Evolutionary conservation across 352 stramenopile genomes (phyloP).

Genomic region (Pythium phragmitis): DNA sequence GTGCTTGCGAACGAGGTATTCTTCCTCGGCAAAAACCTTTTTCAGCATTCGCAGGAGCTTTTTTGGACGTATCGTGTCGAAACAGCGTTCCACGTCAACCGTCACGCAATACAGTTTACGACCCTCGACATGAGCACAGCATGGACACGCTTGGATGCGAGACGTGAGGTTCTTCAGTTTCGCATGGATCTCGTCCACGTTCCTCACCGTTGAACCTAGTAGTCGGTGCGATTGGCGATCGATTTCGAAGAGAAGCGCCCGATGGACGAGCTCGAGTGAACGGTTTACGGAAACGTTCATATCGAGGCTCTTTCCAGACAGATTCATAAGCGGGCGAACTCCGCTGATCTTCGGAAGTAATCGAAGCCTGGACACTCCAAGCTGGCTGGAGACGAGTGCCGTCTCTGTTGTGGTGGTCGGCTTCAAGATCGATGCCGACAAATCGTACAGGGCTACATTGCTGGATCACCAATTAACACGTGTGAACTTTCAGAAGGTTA

Average conservation of each 20-base stretch:
- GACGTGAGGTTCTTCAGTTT: slow-evolving; percentile 47
- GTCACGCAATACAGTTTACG: slow-evolving; percentile 50
- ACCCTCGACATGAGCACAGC: background rate
- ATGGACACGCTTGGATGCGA: background rate
- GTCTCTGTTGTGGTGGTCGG: slow-evolving; percentile 15
- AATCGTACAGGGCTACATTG: slow-evolving; percentile 44
- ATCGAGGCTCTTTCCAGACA: slow-evolving; percentile 35
- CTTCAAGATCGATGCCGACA: slow-evolving; percentile 44
- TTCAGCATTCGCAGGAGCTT: slow-evolving; percentile 72
- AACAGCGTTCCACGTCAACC: slow-evolving; percentile 80
- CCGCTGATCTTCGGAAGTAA: slow-evolving; percentile 67
- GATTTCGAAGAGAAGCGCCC: slow-evolving; percentile 61
- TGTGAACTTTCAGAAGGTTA: slow-evolving; percentile 12
- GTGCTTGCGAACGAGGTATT: slow-evolving; percentile 76
- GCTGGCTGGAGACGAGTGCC: slow-evolving; percentile 19
- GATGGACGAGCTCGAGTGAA: slow-evolving; percentile 56
- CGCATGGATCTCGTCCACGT: slow-evolving; percentile 66
- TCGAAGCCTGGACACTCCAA: slow-evolving; percentile 53
- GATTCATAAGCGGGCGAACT: slow-evolving; percentile 76
- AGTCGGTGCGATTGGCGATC: slow-evolving; percentile 48
- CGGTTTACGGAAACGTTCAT: slow-evolving; percentile 49
- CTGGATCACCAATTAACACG: slow-evolving; percentile 18
- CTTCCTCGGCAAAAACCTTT: slow-evolving; percentile 57
- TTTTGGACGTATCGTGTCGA: slow-evolving; percentile 70
- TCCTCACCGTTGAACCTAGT: slow-evolving; percentile 56